Percentiles rank a stretch among this genome's conserved stretches.
Conservation (phyloP, 768 basidiomycete genomes). For the Tephrocybe sp. region DNA sequence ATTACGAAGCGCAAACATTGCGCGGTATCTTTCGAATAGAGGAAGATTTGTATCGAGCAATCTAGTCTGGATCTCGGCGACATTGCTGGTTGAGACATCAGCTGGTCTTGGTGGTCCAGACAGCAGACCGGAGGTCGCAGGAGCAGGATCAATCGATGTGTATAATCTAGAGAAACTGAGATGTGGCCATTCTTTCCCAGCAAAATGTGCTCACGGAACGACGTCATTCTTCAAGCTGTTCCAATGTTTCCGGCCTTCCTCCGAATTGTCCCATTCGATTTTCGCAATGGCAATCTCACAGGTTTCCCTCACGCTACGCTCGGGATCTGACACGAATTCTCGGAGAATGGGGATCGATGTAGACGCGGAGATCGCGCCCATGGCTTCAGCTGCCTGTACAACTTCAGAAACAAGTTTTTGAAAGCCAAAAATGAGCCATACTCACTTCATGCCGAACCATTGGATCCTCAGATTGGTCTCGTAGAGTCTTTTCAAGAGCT, state of each 20-base stretch:
- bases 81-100: constrained; percentile 45
- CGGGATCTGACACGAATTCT: constrained; percentile 69
- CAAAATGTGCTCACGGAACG: constrained; percentile 34
- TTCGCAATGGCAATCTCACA: constrained; percentile 97
- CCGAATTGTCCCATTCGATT: constrained; percentile 89
- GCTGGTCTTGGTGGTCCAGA: constrained; percentile 51
- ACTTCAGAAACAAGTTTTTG: constrained; percentile 14
- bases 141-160: constrained; percentile 89
- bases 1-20: constrained; percentile 97
- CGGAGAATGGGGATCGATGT: constrained; percentile 67
- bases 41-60: constrained; percentile 68
- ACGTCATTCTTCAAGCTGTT: constrained; percentile 27
- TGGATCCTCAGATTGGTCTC: constrained; percentile 71
- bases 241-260: constrained; percentile 59
- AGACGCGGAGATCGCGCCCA: constrained; percentile 86
- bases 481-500: constrained; percentile 73
- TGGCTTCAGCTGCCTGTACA: constrained; percentile 91
- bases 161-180: constrained; percentile 48
- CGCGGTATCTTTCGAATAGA: constrained; percentile 92
- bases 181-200: not conserved
- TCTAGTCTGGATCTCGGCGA: constrained; percentile 55
- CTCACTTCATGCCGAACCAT: constrained; percentile 98
- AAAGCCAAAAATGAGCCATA: constrained; percentile 4
- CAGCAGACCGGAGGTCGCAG: constrained; percentile 67
- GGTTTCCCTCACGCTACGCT: constrained; percentile 85